Evolutionary conservation across 768 basidiomycete species (phyloP), one percentile per base, ranked within the genome.

Genomic region (Russula sp.): DNA sequence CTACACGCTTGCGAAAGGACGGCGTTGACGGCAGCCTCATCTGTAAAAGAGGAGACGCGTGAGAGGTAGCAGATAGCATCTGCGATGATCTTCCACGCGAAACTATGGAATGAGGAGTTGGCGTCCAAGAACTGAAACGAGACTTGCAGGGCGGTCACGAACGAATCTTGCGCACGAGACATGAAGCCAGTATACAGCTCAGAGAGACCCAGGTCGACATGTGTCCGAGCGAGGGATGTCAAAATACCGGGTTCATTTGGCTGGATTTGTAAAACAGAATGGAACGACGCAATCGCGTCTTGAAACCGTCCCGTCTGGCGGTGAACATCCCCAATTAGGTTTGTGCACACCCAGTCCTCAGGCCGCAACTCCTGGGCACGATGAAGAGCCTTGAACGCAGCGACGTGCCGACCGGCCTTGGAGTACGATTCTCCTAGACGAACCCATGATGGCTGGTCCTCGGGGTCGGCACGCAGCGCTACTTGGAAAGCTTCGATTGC

Each of bases 401-500:
- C 95, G 18, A 84, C 85, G 68, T 94, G 89, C 39, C 93, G 84
- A 54, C 97, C 96, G 11, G 91, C 88, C 70, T 83, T 87, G 68
- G 83, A 84, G 68, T 99, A 98, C 0, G 93, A 90, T 73, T 97
- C 93, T 1, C 95, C 95, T 3, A 99, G 80, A 42, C 91, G 84
- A 14, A 94, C 79, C 97, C 96, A 98, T n/a, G 87, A 82, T 16
- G 85, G 72, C 13, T 84, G 80, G 73, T 98, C 94, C 2, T 86
- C 82, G 1, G 85, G 80, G 22, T 91, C 83, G 7, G 88, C 87
- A 18, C 93, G 81, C 6, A 97, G 79, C 0, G 91, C 86, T n/a
- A 93, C 80, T 68, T 98, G 94, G 69, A 92, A 86, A 0, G 88
- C 86, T 67, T 89, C 84, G 39, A 93, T 91, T 2, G 94, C 92